Evolutionary conservation across 2,329 filamentous ascomycete species (phyloP), one percentile per base, ranked within the genome.

Genomic region (Aspergillus brasiliensis): DNA sequence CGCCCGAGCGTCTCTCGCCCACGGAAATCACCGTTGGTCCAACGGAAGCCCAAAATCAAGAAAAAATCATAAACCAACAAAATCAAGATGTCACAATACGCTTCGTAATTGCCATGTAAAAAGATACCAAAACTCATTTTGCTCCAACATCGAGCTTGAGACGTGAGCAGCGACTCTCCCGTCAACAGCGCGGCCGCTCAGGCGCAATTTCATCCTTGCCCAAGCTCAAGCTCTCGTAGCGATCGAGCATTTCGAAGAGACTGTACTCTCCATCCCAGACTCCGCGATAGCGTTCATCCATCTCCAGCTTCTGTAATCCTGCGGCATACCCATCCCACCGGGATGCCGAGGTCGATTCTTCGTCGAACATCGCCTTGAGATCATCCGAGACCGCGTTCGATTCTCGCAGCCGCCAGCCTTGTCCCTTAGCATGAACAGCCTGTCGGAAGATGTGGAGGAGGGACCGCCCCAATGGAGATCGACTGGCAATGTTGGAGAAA

Each of bases 171-270:
- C 31, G 11, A 34, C 31, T 11, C 31, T 11, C 31, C 4, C 11
- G 5, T 55, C 52, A 55, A n/a, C 15, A 47, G 17, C 61, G 64
- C 46, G 52, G 51, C 57, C 70, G 61, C 53, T 69, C 66, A 5
- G 62, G 46, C 15, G 68, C 59, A 8, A 72, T 58, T 44, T 71
- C 67, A 46, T 76, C 73, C 46, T 74, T 75, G 2, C 75, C 75
- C 51, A 77, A 49, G 59, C 74, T 77, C 57, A 77, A 61, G 58
- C 69, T 74, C 57, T 77, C 75, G 57, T 77, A 77, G 3, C 69
- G 69, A 61, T 75, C 73, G 40, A 77, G 65, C 75, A 77, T 77
- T 23, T 76, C 74, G 15, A 67, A 73, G 2, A 77, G 62, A 7
- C 59, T 66, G 15, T 61, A 56, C 10, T 61, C 61, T 7, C 55